phyloP scores from a whole-genome alignment of 2,329 filamentous ascomycete species.

The Colletotrichum sp. region DNA sequence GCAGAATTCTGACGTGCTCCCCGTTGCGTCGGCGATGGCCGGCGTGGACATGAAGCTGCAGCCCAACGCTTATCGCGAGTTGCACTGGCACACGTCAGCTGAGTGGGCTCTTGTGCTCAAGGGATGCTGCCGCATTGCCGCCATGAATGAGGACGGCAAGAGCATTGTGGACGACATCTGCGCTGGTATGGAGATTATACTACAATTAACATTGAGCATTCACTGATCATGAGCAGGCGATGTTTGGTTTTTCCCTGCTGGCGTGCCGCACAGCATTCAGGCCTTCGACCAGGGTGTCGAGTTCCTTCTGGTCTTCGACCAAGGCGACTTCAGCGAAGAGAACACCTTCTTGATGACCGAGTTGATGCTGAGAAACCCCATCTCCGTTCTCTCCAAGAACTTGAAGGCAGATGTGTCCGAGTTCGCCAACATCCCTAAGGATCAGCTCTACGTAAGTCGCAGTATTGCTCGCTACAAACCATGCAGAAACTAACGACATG shows the following conservation, averaged over 20 bases:
- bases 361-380: slow-evolving; percentile 55
- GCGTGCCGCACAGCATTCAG: slow-evolving; percentile 58
- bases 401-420: slow-evolving; percentile 51
- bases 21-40: slow-evolving; percentile 55
- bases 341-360: slow-evolving; percentile 63
- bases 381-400: slow-evolving; percentile 61
- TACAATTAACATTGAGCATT: not conserved
- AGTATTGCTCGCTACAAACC: fast-evolving
- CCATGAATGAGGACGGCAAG: slow-evolving; percentile 56
- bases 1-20: slow-evolving; percentile 57
- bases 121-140: slow-evolving; percentile 55
- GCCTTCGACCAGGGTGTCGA: slow-evolving; percentile 60
- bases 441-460: slow-evolving; percentile 45
- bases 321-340: slow-evolving; percentile 63
- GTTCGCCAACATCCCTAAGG: slow-evolving; percentile 51
- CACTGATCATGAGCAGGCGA: slow-evolving; percentile 40
- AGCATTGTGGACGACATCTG: slow-evolving; percentile 53
- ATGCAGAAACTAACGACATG: not conserved
- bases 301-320: slow-evolving; percentile 66
- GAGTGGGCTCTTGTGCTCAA: slow-evolving; percentile 60
- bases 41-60: slow-evolving; percentile 65
- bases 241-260: slow-evolving; percentile 59
- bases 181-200: slow-evolving; percentile 21
- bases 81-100: slow-evolving; percentile 66
- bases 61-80: slow-evolving; percentile 64